Percentiles rank a stretch among this genome's conserved stretches.
These are phyloP conservation scores for Arctium minus DNA, from an alignment of 129 eudicot genomes.

Conservation along the genomic window DNA sequence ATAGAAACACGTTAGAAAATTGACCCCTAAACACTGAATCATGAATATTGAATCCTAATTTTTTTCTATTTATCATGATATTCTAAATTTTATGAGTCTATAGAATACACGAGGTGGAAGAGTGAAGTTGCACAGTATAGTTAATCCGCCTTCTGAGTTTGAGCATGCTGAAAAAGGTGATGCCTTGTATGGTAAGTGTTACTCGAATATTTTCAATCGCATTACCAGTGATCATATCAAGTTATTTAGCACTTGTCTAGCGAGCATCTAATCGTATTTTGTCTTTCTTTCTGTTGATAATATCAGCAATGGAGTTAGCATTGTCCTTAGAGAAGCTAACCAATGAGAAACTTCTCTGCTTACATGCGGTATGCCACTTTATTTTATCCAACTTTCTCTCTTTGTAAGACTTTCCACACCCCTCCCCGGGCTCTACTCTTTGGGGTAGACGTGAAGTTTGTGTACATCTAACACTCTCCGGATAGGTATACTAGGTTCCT, in stretches of 20 bases:
- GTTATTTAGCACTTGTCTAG: constrained; percentile 7
- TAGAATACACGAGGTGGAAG: constrained; percentile 91
- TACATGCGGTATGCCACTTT: constrained; percentile 52
- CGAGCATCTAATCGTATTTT: not conserved
- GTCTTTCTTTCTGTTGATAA: not conserved
- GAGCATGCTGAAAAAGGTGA: constrained; percentile 89
- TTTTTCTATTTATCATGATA: not conserved
- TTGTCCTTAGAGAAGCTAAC: constrained; percentile 85
- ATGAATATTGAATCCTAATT: not conserved
- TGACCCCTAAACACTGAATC: not conserved
- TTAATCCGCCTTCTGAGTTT: constrained; percentile 65
- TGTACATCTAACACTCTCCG: no score
- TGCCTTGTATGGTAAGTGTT: constrained; percentile 72
- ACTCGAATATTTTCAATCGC: not conserved
- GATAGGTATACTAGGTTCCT: no score
- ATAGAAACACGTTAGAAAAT: not conserved
- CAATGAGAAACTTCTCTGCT: constrained; percentile 65
- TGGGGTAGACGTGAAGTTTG: no score
- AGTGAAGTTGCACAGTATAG: constrained; percentile 60
- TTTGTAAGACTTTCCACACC: not conserved
- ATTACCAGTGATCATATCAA: not conserved
- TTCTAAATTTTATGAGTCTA: not conserved
- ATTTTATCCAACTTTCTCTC: not conserved
- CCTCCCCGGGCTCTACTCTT: no score
- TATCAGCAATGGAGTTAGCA: constrained; percentile 91